Percentiles rank a stretch among this genome's conserved stretches.
These are phyloP conservation scores for Remersonia thermophila DNA, from an alignment of 2,329 filamentous ascomycete species.

Conservation along the genomic window DNA sequence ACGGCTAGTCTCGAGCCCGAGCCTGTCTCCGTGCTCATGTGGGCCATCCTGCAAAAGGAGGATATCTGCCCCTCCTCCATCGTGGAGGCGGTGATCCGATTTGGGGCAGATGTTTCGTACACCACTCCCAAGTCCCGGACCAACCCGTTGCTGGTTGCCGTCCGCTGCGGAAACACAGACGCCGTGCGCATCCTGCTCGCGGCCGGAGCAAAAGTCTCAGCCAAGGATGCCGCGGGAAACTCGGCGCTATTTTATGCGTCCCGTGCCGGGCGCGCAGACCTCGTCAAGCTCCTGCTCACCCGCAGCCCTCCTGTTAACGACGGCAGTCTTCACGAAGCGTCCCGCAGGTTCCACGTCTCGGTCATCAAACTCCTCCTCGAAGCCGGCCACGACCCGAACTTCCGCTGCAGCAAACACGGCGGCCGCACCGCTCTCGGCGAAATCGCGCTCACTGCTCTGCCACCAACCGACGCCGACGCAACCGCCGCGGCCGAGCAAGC, in stretches of 20 bases:
- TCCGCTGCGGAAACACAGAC: slow-evolving; percentile 11
- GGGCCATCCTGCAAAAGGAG: slow-evolving; percentile 15
- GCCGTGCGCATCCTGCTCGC: slow-evolving; percentile 15
- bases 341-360: slow-evolving; percentile 18
- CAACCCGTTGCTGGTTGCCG: slow-evolving; percentile 17
- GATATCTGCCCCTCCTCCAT: background rate
- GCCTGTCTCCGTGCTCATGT: slow-evolving; percentile 15
- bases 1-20: slow-evolving; percentile 8
- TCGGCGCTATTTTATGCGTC: slow-evolving; percentile 21
- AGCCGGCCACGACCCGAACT: slow-evolving; percentile 19
- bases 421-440: slow-evolving; percentile 21
- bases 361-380: slow-evolving; percentile 18
- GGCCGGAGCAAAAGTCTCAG: slow-evolving; percentile 14
- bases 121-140: slow-evolving; percentile 14
- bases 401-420: slow-evolving; percentile 18
- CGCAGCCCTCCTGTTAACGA: slow-evolving; percentile 18
- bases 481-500: slow-evolving; percentile 15
- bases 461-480: slow-evolving; percentile 9
- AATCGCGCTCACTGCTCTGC: slow-evolving; percentile 14
- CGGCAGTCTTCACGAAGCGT: slow-evolving; percentile 23
- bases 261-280: slow-evolving; percentile 15
- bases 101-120: slow-evolving; percentile 14
- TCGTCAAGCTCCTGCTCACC: slow-evolving; percentile 18
- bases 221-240: slow-evolving; percentile 16
- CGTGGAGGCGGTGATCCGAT: too few relatives aligned